phyloP scores from a whole-genome alignment of 305 asterid species.

The Solanum hybrid region DNA sequence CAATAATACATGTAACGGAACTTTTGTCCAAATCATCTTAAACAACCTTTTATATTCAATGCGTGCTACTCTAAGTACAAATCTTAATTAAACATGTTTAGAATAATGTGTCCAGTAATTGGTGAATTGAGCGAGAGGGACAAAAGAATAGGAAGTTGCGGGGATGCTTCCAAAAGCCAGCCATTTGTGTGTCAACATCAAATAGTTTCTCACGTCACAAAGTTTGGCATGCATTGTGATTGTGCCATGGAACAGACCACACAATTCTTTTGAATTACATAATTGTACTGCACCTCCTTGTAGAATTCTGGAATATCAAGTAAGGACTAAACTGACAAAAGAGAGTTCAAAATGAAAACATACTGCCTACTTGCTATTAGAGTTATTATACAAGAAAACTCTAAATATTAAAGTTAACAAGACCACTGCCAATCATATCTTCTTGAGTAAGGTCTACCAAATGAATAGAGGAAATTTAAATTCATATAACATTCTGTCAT shows the following conservation, averaged over 20 bases:
- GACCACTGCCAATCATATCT: background rate
- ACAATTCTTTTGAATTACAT: background rate
- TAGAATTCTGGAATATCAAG: too few relatives aligned
- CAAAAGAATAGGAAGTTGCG: conserved; percentile 8
- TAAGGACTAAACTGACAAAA: background rate
- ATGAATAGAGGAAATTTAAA: too few relatives aligned
- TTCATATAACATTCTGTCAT: too few relatives aligned
- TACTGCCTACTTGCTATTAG: too few relatives aligned
- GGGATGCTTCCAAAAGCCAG: conserved; percentile 2
- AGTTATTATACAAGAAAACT: too few relatives aligned
- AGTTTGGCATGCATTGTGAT: too few relatives aligned
- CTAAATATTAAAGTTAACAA: too few relatives aligned
- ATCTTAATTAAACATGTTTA: background rate
- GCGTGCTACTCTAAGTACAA: background rate
- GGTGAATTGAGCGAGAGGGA: background rate
- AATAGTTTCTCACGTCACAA: background rate
- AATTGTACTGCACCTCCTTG: too few relatives aligned
- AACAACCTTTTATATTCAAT: too few relatives aligned
- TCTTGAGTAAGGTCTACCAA: too few relatives aligned
- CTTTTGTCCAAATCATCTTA: background rate
- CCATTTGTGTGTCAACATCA: background rate
- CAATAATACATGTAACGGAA: background rate
- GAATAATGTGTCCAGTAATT: background rate
- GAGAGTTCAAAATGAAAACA: background rate
- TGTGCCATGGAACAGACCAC: too few relatives aligned